Evolutionary conservation across 495 filamentous ascomycete species (phyloP), one percentile per base, ranked within the genome.

Genomic region (Penicillium atrosanguineum): DNA sequence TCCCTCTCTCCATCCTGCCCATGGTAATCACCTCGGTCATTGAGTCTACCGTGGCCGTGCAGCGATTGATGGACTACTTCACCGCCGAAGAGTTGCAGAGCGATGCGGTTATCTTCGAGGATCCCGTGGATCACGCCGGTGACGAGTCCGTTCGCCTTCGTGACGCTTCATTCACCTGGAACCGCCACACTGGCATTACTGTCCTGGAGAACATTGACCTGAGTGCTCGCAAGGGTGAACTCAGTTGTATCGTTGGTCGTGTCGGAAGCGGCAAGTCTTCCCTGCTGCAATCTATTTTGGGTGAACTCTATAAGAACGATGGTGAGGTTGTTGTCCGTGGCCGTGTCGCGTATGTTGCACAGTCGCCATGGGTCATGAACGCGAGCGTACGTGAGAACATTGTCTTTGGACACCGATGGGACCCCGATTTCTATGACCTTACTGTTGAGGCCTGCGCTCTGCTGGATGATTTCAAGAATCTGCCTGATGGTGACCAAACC

Each of bases 21-120:
- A 96, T 97, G 90, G 93, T 99, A 12, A 97, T 99, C 64, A 96
- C 94, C 15, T 86, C 91, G 2, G 86, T 97, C 46, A 90, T 99
- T 48, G 95, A 99, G 68, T 92, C 95, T n/a, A 87, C 81, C 23
- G 95, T 99, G 44, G 95, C 95, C 26, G 90, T 91, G 20, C 83
- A 80, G 15, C 87, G 95, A 61, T 76, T 99, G 62, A 95, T 91
- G 0, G 83, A 87, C 15, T 97, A 87, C 67, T 83, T 99, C 53
- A 82, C 75, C 0, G 90, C 95, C 7, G 92, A 97, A 59, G 95
- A 99, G 68, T 71, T 97, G 36, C 95, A 99, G 62, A 65, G 78
- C 2, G 87, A 97, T 67, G 93, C 95, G 36, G 86, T 99, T 25
- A 61, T 78, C 34, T 72, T 79, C 46, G 79, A 88, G 64, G 81